Evolutionary conservation across 23 red algal genomes (phyloP).

Genomic region (Agarophyton chilense): DNA sequence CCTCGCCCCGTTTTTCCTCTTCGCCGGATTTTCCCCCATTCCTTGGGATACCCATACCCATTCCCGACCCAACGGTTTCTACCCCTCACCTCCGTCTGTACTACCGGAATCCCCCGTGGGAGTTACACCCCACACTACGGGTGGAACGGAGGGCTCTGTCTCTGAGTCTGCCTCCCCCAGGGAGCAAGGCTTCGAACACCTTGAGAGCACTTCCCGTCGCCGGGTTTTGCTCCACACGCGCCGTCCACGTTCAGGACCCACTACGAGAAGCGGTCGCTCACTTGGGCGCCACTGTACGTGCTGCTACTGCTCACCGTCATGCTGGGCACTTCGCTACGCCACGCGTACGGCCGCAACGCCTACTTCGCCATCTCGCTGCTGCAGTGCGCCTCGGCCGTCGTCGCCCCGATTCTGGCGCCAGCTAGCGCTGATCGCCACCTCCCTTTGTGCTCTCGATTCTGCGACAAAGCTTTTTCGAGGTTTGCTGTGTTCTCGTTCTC

Average conservation of each 20-base stretch:
- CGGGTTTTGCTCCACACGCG: too few relatives aligned
- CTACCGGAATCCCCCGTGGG: too few relatives aligned
- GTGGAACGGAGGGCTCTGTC: too few relatives aligned
- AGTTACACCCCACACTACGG: too few relatives aligned
- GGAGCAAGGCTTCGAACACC: too few relatives aligned
- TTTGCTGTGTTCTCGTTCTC: slow-evolving; percentile 89
- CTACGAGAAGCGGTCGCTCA: slow-evolving; percentile 77
- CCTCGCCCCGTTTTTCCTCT: too few relatives aligned
- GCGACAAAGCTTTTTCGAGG: slow-evolving; percentile 84
- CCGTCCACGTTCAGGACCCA: slow-evolving; percentile 70
- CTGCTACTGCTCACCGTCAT: slow-evolving; percentile 70
- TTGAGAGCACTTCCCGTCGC: too few relatives aligned
- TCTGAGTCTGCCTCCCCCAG: too few relatives aligned
- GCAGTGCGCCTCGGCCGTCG: slow-evolving; percentile 54
- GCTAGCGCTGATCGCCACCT: slow-evolving; percentile 38
- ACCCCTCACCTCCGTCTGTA: too few relatives aligned
- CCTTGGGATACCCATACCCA: too few relatives aligned
- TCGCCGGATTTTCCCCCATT: too few relatives aligned
- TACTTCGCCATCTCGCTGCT: slow-evolving; percentile 73
- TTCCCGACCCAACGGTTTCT: too few relatives aligned
- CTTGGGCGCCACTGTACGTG: slow-evolving; percentile 69
- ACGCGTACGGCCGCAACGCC: slow-evolving; percentile 58
- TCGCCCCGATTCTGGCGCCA: slow-evolving; percentile 51
- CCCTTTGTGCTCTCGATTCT: slow-evolving; percentile 70
- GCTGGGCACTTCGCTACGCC: slow-evolving; percentile 69